phyloP scores from a whole-genome alignment of 805 yeast genomes.

The Candida wancherniae region DNA sequence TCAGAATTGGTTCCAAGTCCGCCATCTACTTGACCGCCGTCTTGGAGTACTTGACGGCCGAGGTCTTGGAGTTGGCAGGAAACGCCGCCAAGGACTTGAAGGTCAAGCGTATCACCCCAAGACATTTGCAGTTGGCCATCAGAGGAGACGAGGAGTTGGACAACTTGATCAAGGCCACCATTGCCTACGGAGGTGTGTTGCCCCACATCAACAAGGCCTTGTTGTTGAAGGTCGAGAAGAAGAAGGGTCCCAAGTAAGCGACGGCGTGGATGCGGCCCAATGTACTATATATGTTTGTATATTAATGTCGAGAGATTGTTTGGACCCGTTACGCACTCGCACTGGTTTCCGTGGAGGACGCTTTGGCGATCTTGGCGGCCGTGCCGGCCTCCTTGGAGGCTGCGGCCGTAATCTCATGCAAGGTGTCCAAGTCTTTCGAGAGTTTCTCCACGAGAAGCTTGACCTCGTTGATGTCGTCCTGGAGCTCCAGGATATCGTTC shows the following conservation, averaged over 20 bases:
- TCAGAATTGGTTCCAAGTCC: conserved; percentile 77
- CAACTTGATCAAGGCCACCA: conserved; percentile 30
- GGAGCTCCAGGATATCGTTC: conserved; percentile 68
- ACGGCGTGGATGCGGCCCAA: conserved; percentile 4
- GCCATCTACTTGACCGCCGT: conserved; percentile 51
- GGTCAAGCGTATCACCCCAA: conserved; percentile 30
- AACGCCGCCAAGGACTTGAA: conserved; percentile 31
- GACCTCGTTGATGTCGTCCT: conserved; percentile 61
- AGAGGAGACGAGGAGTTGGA: conserved; percentile 31
- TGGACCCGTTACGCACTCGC: too few relatives aligned
- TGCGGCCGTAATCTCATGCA: conserved; percentile 4
- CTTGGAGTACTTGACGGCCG: conserved; percentile 29
- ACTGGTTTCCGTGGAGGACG: too few relatives aligned
- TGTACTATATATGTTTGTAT: conserved; percentile 18
- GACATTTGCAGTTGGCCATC: conserved; percentile 30
- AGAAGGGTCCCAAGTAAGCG: conserved; percentile 20
- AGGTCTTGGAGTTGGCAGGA: conserved; percentile 30
- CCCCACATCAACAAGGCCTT: conserved; percentile 31
- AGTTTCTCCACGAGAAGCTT: conserved; percentile 24
- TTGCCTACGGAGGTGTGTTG: conserved; percentile 32
- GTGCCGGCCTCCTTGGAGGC: not conserved
- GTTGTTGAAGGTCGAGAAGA: conserved; percentile 29
- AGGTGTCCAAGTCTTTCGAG: conserved; percentile 10
- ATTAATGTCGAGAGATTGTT: conserved; percentile 13
- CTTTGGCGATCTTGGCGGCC: not conserved